Percentiles rank a stretch among this genome's conserved stretches.
Evolutionary conservation across 1,139 yeast genomes (phyloP).

Genomic region (Blastobotrys elegans): DNA sequence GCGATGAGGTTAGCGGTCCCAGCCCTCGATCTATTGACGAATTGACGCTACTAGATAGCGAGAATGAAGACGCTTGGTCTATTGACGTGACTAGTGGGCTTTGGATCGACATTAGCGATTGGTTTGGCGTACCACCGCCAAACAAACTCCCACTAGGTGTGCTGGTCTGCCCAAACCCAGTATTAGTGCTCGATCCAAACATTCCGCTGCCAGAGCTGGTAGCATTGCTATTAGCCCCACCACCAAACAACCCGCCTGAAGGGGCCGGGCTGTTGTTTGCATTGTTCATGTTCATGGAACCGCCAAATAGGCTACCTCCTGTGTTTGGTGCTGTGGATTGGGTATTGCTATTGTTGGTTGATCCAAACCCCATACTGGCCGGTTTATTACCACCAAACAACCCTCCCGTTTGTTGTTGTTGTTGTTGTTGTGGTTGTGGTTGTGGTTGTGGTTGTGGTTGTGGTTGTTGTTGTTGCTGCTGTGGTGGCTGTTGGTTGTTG

Average conservation of each 20-base stretch:
- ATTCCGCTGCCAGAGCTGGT: constrained; percentile 25
- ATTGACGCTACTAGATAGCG: constrained; percentile 39
- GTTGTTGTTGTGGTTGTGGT: no score
- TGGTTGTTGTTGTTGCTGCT: no score
- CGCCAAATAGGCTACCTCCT: constrained; percentile 2
- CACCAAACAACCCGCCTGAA: constrained; percentile 22
- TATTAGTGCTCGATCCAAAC: constrained; percentile 30
- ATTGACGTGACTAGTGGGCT: constrained; percentile 37
- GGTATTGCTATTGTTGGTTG: no score
- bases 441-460: no score
- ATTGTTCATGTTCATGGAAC: background rate
- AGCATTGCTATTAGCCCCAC: constrained; percentile 13
- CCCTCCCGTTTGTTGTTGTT: no score
- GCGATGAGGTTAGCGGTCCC: constrained; percentile 21
- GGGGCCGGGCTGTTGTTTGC: background rate
- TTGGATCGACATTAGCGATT: constrained; percentile 13
- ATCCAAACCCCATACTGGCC: no score
- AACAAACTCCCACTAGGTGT: constrained; percentile 18
- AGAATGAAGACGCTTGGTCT: constrained; percentile 57
- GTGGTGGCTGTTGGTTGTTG: no score
- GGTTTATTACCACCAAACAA: no score
- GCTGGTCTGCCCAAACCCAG: constrained; percentile 19
- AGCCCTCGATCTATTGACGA: constrained; percentile 30
- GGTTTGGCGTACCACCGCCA: constrained; percentile 17
- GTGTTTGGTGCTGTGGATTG: no score